Evolutionary conservation across 805 yeast genomes (phyloP), one percentile per base, ranked within the genome.

Genomic region (Starmerella powellii): DNA sequence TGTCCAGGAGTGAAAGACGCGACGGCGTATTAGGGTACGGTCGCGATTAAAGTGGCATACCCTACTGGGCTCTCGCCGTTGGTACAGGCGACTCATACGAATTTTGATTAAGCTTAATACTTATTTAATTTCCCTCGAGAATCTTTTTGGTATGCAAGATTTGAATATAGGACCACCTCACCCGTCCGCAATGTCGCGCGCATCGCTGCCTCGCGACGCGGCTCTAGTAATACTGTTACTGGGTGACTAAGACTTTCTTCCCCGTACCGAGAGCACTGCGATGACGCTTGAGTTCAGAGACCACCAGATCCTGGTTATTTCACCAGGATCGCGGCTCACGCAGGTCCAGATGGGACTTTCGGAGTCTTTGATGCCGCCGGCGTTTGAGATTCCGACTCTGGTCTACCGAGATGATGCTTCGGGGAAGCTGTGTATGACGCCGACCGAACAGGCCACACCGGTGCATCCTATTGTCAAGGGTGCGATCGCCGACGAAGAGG

Each of bases 291-390:
- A 52, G 38, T 64, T 63, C 52, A 55, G 64, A 37, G 68, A 64
- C 56, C 63, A 59, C 42, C 60, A 61, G 47, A 53, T 64, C 35
- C 53, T 63, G 47, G 68, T 87, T 23, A 72, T 87, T 23, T 78
- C 84, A 42, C 83, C 94, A 1, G 95, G 95, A 23, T 80, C 94
- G 2, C 66, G 64, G 40, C 64, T 71, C 41, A 84, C 96, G 0
- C 64, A 79, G 41, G 82, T 83, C 23, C 81, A 80, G 51, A 77
- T 82, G 57, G 95, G 95, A 2, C 65, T 87, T 21, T 67, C 70
- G 21, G 93, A 80, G 52, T 67, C 81, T 1, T 68, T 83, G 47
- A 63, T 80, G 8, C 84, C 91, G 2, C 94, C 96, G 1, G 72
- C 76, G 20, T 73, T 72, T 49, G 74, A 74, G 43, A 66, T 86